These are phyloP conservation scores for Verbena officinalis DNA, from an alignment of 257 asterid genomes.

Conservation along the genomic window DNA sequence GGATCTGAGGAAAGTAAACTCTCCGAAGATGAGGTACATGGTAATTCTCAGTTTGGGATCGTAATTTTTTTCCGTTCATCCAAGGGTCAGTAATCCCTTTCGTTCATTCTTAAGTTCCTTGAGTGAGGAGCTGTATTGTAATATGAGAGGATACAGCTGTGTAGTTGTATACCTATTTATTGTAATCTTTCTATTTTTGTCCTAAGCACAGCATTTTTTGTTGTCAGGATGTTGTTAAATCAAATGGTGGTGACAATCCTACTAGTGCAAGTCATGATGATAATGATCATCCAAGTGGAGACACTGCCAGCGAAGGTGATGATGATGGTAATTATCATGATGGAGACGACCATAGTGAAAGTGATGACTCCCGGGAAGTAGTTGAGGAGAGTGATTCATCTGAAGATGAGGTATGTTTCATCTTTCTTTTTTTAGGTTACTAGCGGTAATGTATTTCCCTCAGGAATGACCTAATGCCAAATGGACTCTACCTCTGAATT, in stretches of 20 bases:
- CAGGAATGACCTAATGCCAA: neutral
- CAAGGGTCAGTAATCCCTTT: neutral
- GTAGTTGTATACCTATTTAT: neutral
- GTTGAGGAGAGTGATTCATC: slow-evolving; percentile 84
- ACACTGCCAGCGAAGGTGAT: slow-evolving; percentile 33
- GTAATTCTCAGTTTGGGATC: slow-evolving; percentile 23
- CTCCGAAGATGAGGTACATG: slow-evolving; percentile 63
- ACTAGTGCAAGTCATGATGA: slow-evolving; percentile 26
- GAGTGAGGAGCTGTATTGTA: neutral
- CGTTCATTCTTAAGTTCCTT: neutral
- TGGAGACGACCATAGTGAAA: slow-evolving; percentile 38
- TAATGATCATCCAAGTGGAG: slow-evolving; percentile 26
- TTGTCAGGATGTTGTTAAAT: slow-evolving; percentile 54
- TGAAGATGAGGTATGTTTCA: slow-evolving; percentile 71
- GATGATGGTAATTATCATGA: slow-evolving; percentile 27
- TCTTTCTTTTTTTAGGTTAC: slow-evolving; percentile 12
- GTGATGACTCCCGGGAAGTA: slow-evolving; percentile 48
- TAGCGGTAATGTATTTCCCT: neutral
- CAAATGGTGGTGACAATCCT: slow-evolving; percentile 41
- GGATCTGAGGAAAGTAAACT: slow-evolving; percentile 47
- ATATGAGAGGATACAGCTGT: neutral
- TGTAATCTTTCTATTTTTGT: too few species aligned
- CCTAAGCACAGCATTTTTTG: neutral
- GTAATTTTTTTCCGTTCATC: neutral
- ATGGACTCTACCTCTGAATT: neutral